Evolutionary conservation across 2,329 filamentous ascomycete species (phyloP).

Genomic region (Curvularia lunata): DNA sequence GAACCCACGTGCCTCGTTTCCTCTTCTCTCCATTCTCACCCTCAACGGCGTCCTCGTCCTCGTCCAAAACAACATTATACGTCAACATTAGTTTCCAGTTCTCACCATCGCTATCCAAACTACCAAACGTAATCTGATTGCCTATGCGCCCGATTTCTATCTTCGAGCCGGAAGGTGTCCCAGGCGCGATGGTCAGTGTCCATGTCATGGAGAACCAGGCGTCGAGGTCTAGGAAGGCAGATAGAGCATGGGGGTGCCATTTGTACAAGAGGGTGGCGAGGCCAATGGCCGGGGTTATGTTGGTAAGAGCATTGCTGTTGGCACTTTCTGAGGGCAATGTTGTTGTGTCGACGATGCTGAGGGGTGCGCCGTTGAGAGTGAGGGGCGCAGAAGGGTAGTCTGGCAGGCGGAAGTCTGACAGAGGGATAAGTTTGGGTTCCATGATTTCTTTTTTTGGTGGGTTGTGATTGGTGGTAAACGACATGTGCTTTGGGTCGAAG

Average conservation of each 20-base stretch:
- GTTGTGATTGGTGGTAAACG: background rate
- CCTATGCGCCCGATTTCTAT: conserved; percentile 33
- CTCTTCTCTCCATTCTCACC: background rate
- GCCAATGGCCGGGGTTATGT: conserved; percentile 18
- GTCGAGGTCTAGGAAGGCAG: conserved; percentile 31
- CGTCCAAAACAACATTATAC: conserved; percentile 23
- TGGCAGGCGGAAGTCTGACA: conserved; percentile 21
- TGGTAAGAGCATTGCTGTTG: background rate
- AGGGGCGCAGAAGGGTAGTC: conserved; percentile 19
- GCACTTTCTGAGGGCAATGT: background rate
- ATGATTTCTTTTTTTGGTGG: conserved; percentile 6
- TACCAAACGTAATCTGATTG: conserved; percentile 33
- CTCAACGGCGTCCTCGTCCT: conserved; percentile 1
- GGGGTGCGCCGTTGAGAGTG: conserved; percentile 12
- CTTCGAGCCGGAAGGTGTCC: conserved; percentile 16
- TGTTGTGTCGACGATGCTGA: conserved; percentile 16
- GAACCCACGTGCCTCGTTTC: conserved; percentile 24
- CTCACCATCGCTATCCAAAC: conserved; percentile 22
- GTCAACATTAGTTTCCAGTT: conserved; percentile 32
- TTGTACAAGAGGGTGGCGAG: conserved; percentile 30
- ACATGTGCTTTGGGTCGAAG: no score
- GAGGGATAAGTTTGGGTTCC: conserved; percentile 1
- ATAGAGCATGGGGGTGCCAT: conserved; percentile 27
- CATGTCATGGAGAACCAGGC: conserved; percentile 37
- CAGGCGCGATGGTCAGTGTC: conserved; percentile 17